These are phyloP conservation scores for Vanderwaltozyma yarrowii DNA, from an alignment of 805 yeast species.

Conservation along the genomic window DNA sequence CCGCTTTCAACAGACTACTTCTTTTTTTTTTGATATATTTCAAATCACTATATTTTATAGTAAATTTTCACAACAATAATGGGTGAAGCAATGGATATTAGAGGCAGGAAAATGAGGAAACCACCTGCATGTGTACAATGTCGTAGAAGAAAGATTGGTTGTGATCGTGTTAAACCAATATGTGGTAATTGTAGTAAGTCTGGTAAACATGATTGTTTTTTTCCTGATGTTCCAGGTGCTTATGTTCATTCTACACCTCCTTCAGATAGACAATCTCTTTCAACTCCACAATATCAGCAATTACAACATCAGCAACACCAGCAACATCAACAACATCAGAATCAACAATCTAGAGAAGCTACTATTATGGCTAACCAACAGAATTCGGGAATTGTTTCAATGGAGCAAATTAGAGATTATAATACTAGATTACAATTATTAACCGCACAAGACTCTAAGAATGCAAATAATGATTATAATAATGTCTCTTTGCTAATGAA, in stretches of 20 bases:
- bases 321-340: neutral
- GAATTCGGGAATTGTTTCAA: constrained; percentile 3
- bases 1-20: too few species aligned
- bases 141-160: constrained; percentile 37
- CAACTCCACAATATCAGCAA: neutral
- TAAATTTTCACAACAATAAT: too few species aligned
- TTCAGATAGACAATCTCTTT: neutral
- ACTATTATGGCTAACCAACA: neutral
- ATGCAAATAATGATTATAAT: neutral
- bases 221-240: constrained; percentile 15
- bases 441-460: constrained; percentile 3
- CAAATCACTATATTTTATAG: too few species aligned
- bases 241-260: neutral
- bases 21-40: too few species aligned
- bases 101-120: constrained; percentile 6
- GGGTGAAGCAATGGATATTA: constrained; percentile 6
- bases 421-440: constrained; percentile 11
- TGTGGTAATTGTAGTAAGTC: constrained; percentile 34
- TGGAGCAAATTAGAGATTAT: constrained; percentile 11
- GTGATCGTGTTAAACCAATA: constrained; percentile 38
- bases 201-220: constrained; percentile 11
- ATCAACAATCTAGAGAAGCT: constrained; percentile 1
- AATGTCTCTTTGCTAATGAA: neutral
- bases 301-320: too few species aligned
- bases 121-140: constrained; percentile 29